Base-by-base conservation (phyloP, 257 asterid species). In the Capsicum pubescens region DNA sequence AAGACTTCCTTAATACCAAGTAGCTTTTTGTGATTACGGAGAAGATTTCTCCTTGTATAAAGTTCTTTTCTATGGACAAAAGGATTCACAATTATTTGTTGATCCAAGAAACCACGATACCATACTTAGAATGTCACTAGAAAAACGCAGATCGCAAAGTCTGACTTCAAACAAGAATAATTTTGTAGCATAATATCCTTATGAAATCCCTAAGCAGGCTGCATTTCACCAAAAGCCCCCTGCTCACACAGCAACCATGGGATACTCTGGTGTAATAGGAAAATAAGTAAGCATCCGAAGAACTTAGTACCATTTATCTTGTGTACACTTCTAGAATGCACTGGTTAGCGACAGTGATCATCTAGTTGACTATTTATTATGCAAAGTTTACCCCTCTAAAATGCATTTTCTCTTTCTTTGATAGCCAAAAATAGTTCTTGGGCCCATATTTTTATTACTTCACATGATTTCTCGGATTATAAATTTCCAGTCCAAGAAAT, bases 361-460 rank as follows among this genome's bases (percentile, higher is more conserved):
- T 77, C 81, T 32, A 21, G 81, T 13, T 52, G 26, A 76, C 19
- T 5, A 52, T 63, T 52, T 52, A 21, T 1, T 68, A 26, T 76
- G 63, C 81, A 76, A 15, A 69, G 63, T 26, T 76, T 76, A 54
- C 58, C 63, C 81, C 46, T 76, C 26, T 76, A 21, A 76, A 26
- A 63, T 52, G 64, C 63, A 50, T 54, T 76, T 52, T 52, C 21
- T 54, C 26, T 44, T 26, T 54, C 48, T 76, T 76, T 14, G 81
- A 76, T 52, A 50, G n/a, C 60, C 81, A 74, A 74, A 72, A 74
- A 74, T 26, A 76, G 81, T 52, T 76, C 26, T 13, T 52, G 81
- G 61, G 26, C 42, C 64, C 81, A 76, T 76, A 76, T 32, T 76
- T 52, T 54, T 21, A 76, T 76, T 76, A 76, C 63, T 14, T 54